Base-by-base conservation (phyloP, 1,284 basidiomycete genomes). In the Ustilago bromivora region DNA sequence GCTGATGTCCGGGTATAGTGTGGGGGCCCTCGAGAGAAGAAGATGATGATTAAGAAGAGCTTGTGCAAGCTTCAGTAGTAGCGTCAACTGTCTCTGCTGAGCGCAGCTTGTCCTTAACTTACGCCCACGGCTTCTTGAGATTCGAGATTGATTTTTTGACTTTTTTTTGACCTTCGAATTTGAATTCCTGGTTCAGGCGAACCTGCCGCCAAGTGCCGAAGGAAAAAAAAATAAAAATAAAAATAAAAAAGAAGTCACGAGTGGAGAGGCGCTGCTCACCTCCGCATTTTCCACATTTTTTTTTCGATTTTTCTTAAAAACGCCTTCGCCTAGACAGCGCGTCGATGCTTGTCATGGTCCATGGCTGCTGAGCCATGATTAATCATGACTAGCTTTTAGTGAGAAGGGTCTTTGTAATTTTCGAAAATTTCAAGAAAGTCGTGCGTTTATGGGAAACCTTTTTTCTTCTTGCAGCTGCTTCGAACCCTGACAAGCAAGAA, bases 401-500 rank as follows among this genome's bases (percentile, higher is more conserved):
- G n/a, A 19, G 17, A 19, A 59, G 46, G 46, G 57, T 49, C 57
- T 32, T 40, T 23, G 41, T 41, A 57, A 43, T 43, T 57, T 35
- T 23, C 51, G 62, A 61, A 62, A 71, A 58, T 65, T 69, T 61
- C 38, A 47, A 56, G 58, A 62, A 69, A 59, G 60, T 61, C 46
- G 66, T 58, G 34, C 35, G 11, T 12, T 17, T 5, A 34, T 3
- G 23, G 23, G 38, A 52, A 47, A 41, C 38, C 46, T 63, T 57
- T 57, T 63, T 63, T 43, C 35, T 57, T 59, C 32, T 59, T 51
- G n/a, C 49, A 52, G 58, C 58, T 52, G 49, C 46, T 7, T 28
- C 31, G 58, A 55, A 68, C 57, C 54, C 58, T 67, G 52, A 54
- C 10, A 34, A 15, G 10, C n/a, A 40, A 17, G 34, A 28, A 19